Percentiles rank a stretch among this genome's conserved stretches.
Conservation (phyloP, 345 rosid genomes). For the Lumnitzera racemosa region DNA sequence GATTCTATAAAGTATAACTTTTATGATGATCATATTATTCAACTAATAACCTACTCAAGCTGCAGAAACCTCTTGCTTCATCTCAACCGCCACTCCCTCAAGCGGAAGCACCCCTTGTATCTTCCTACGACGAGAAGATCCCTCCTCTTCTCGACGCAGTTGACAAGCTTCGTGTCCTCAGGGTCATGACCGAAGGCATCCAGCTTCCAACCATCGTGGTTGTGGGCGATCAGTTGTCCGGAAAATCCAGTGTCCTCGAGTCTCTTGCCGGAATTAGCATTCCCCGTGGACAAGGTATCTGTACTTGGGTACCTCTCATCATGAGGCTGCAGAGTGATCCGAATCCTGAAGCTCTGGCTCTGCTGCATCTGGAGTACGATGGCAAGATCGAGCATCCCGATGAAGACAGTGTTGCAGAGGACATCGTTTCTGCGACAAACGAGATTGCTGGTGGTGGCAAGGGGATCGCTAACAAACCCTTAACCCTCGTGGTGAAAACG, state of each 20-base stretch:
- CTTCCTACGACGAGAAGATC: too few relatives aligned
- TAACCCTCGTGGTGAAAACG: constrained; percentile 42
- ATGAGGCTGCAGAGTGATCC: constrained; percentile 38
- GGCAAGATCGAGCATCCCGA: constrained; percentile 17
- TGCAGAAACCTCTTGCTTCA: too few relatives aligned
- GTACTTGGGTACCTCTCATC: constrained; percentile 50
- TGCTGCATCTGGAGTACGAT: constrained; percentile 28
- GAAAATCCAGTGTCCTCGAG: constrained; percentile 51
- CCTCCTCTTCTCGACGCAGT: too few relatives aligned
- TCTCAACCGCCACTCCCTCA: too few relatives aligned
- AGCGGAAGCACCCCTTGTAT: constrained; percentile 12
- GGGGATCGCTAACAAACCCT: constrained; percentile 28
- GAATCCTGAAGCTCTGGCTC: constrained; percentile 8
- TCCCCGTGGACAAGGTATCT: constrained; percentile 34
- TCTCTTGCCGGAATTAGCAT: constrained; percentile 45
- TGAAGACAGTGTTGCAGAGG: constrained; percentile 24
- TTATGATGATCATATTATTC: too few relatives aligned
- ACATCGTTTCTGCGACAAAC: constrained; percentile 28
- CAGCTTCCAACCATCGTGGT: too few relatives aligned
- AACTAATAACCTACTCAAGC: too few relatives aligned
- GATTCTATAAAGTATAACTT: too few relatives aligned
- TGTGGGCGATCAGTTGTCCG: constrained; percentile 50
- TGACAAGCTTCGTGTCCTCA: too few relatives aligned
- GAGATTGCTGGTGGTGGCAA: constrained; percentile 45
- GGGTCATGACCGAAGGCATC: too few relatives aligned